phyloP scores from a whole-genome alignment of 176 grass and related monocot species.

The Avena eriantha region DNA sequence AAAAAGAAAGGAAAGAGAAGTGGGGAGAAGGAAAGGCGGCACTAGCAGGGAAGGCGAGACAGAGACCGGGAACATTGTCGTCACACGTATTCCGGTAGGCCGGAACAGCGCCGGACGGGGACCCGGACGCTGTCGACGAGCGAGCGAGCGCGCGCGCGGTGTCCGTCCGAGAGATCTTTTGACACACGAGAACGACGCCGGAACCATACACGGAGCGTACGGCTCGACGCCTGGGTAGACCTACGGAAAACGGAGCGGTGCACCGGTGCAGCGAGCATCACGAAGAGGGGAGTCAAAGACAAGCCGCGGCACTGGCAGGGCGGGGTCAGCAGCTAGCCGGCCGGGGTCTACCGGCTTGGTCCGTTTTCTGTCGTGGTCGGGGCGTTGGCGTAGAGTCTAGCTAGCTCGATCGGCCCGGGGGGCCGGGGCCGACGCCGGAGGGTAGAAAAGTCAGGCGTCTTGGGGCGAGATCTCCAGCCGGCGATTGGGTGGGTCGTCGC shows the following conservation, averaged over 20 bases:
- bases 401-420: not conserved
- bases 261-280: too few relatives aligned
- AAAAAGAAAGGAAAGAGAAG: not conserved
- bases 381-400: not conserved
- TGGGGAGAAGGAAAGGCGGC: not conserved
- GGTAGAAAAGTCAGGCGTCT: not conserved
- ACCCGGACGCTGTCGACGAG: not conserved
- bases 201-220: not conserved
- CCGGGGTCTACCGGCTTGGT: not conserved
- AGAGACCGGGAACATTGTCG: not conserved
- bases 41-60: not conserved
- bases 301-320: not conserved
- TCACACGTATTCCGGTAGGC: not conserved
- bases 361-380: not conserved
- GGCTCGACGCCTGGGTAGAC: not conserved
- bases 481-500: not conserved
- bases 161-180: constrained; percentile 16
- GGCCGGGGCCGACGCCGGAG: not conserved
- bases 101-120: not conserved
- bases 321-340: not conserved
- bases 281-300: not conserved
- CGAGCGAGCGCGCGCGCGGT: not conserved
- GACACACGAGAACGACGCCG: constrained; percentile 16
- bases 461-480: not conserved
- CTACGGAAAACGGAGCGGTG: not conserved